These are phyloP conservation scores for Coprinopsis marcescibilis DNA, from an alignment of 768 basidiomycete species.

Conservation along the genomic window DNA sequence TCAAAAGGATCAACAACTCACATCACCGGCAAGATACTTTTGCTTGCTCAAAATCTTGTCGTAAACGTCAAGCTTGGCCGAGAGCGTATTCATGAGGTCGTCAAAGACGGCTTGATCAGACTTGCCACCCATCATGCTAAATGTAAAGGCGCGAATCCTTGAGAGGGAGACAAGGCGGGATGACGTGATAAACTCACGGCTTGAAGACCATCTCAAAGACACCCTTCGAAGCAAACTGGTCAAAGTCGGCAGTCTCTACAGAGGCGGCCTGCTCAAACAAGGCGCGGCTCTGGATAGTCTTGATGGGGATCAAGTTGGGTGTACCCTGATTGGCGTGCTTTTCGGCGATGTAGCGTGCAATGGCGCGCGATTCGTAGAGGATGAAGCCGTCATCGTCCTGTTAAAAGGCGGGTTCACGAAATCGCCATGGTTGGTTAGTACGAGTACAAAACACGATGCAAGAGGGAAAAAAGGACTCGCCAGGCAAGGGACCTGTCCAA, in stretches of 20 bases:
- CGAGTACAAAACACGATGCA: not conserved
- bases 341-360: constrained; percentile 46
- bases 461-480: constrained; percentile 18
- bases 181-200: constrained; percentile 36
- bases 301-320: constrained; percentile 37
- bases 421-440: not conserved
- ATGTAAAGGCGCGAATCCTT: not conserved
- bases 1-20: constrained; percentile 19
- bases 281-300: constrained; percentile 27
- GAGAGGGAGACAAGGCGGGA: not conserved
- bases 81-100: constrained; percentile 24
- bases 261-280: constrained; percentile 40
- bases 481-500: constrained; percentile 51
- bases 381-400: constrained; percentile 54
- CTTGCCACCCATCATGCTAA: constrained; percentile 12
- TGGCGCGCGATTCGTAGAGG: constrained; percentile 56
- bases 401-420: not conserved
- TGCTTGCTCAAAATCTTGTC: constrained; percentile 49
- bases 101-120: constrained; percentile 24
- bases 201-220: constrained; percentile 47
- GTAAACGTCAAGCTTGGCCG: constrained; percentile 42
- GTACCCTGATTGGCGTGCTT: constrained; percentile 48
- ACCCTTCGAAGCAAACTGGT: constrained; percentile 28
- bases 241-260: constrained; percentile 47
- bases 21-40: constrained; percentile 51